Evolutionary conservation across 2,329 filamentous ascomycete genomes (phyloP), one percentile per base, ranked within the genome.

Genomic region (Anthostomella pinea): DNA sequence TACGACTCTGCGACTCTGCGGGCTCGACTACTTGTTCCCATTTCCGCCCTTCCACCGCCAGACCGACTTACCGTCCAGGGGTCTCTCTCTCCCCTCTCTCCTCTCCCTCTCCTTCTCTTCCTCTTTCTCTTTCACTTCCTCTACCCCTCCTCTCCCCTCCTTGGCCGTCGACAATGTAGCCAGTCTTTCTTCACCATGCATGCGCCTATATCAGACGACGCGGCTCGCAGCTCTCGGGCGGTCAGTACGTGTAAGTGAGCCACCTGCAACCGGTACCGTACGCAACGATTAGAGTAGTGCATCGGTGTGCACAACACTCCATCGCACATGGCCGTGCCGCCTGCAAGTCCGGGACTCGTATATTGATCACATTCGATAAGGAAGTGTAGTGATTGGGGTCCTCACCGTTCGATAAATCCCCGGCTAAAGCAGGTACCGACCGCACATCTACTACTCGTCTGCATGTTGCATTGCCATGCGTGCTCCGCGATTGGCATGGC

Each of bases 281-380:
- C n/a, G n/a, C n/a, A n/a, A n/a, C n/a, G n/a, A n/a, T n/a, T n/a
- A n/a, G n/a, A n/a, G n/a, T n/a, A n/a, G n/a, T 21, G 22, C 18
- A 11, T 19, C 11, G 9, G 11, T 15, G 18, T 31, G 30, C 30
- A 31, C 30, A 19, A 19, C 30, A 13, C 30, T 5, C n/a, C 10
- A 21, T 31, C n/a, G n/a, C n/a, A 19, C 17, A 20, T 21, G 10
- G 11, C 19, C 18, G 6, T 20, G 5, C 20, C 11, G 21, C 30
- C 30, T 31, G 30, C 19, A 31, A 31, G 30, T n/a, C n/a, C 18
- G 15, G 17, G n/a, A n/a, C n/a, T n/a, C n/a, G n/a, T n/a, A n/a
- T n/a, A n/a, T n/a, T n/a, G n/a, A n/a, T n/a, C n/a, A n/a, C n/a
- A n/a, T n/a, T n/a, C n/a, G n/a, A n/a, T n/a, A n/a, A n/a, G n/a